Percentiles rank a stretch among this genome's conserved stretches.
Evolutionary conservation across 1,284 basidiomycete species (phyloP).

Genomic region (Inonotus hispidus): DNA sequence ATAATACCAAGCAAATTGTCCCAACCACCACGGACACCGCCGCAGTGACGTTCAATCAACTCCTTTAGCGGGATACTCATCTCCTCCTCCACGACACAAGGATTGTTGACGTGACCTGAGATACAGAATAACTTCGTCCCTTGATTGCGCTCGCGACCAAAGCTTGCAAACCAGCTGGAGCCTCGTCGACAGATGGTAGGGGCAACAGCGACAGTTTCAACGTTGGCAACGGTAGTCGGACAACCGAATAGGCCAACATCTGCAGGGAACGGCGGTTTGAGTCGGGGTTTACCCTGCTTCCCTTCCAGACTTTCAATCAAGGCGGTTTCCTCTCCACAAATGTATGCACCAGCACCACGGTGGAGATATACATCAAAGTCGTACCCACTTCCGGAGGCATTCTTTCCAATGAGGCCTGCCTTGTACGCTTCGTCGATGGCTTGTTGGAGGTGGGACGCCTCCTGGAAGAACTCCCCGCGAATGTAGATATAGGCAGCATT

Average conservation of each 20-base stretch:
- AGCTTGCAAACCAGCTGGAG: conserved; percentile 87
- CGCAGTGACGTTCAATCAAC: conserved; percentile 94
- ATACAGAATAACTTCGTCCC: conserved; percentile 97
- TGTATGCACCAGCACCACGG: conserved; percentile 96
- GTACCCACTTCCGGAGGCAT: conserved; percentile 92
- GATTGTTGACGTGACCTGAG: conserved; percentile 97
- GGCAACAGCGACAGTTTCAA: conserved; percentile 96
- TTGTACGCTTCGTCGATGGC: conserved; percentile 96
- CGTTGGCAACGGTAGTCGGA: conserved; percentile 96
- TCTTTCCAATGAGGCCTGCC: conserved; percentile 86
- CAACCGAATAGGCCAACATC: conserved; percentile 97
- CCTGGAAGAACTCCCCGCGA: conserved; percentile 96
- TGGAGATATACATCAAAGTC: conserved; percentile 96
- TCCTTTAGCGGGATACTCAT: conserved; percentile 97
- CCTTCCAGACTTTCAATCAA: conserved; percentile 96
- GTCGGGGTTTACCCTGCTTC: conserved; percentile 95
- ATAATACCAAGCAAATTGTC: conserved; percentile 93
- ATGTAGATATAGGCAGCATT: conserved; percentile 98
- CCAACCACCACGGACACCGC: conserved; percentile 93
- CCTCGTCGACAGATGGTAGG: conserved; percentile 96
- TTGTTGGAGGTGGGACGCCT: conserved; percentile 89
- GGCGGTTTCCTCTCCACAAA: conserved; percentile 98
- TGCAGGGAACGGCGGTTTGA: conserved; percentile 99
- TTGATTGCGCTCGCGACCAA: conserved; percentile 90
- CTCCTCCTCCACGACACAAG: conserved; percentile 97